Conservation (phyloP, 2,329 filamentous ascomycete species). For the Trichophyton schoenleinii region DNA sequence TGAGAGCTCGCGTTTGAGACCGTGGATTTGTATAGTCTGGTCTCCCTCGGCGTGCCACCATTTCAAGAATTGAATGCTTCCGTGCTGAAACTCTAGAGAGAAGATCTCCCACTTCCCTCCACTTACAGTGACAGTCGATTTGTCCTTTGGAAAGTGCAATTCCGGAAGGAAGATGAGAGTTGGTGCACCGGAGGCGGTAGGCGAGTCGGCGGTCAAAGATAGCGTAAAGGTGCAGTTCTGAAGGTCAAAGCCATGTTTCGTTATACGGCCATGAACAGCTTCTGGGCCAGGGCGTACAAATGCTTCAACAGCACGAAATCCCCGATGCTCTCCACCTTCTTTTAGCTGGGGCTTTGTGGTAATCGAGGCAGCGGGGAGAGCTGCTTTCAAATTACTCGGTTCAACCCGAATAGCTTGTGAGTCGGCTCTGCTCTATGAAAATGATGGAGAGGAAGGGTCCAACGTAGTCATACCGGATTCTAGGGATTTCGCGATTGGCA, state of each 20-base stretch:
- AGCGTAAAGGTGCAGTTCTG: conserved; percentile 65
- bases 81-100: conserved; percentile 56
- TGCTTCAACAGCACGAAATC: conserved; percentile 82
- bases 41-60: conserved; percentile 92
- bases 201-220: conserved; percentile 48
- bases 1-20: conserved; percentile 50
- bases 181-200: conserved; percentile 52
- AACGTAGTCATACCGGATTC: conserved; percentile 27
- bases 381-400: conserved; percentile 62
- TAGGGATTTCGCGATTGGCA: conserved; percentile 28
- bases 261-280: conserved; percentile 57
- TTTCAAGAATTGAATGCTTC: conserved; percentile 59
- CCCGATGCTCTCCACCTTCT: conserved; percentile 51
- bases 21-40: conserved; percentile 65
- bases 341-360: conserved; percentile 44
- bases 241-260: conserved; percentile 69
- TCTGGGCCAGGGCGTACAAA: conserved; percentile 79
- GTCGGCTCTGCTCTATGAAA: conserved; percentile 40
- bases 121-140: conserved; percentile 59
- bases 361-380: conserved; percentile 46
- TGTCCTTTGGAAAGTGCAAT: conserved; percentile 74
- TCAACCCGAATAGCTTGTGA: conserved; percentile 44
- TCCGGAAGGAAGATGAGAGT: conserved; percentile 80
- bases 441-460: conserved; percentile 38
- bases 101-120: conserved; percentile 85